Conservation (phyloP, 768 basidiomycete genomes). For the Omphalotus guepiniiformis region DNA sequence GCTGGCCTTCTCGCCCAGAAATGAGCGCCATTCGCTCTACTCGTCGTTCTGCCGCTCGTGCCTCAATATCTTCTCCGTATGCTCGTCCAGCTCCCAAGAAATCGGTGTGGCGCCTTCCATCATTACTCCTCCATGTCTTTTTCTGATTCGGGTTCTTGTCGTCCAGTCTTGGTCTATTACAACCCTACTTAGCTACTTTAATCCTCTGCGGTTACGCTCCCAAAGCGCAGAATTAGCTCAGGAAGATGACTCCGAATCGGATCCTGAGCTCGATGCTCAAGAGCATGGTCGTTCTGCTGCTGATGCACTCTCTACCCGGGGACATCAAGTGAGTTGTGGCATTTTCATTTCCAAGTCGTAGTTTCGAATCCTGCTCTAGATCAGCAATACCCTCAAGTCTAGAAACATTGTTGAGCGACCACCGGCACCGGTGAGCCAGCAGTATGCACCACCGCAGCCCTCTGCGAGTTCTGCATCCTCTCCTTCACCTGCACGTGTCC, state of each 20-base stretch:
- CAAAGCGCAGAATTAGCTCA: conserved; percentile 13
- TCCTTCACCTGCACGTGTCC: conserved; percentile 6
- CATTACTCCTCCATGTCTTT: conserved; percentile 2
- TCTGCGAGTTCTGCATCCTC: conserved; percentile 5
- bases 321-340: conserved; percentile 22
- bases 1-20: conserved; percentile 11
- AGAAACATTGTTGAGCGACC: no score
- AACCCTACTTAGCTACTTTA: conserved; percentile 45
- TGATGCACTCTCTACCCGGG: conserved; percentile 21
- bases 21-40: conserved; percentile 52
- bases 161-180: conserved; percentile 48
- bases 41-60: conserved; percentile 35
- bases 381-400: conserved; percentile 26
- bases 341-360: not conserved
- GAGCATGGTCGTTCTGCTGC: conserved; percentile 13
- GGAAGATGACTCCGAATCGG: conserved; percentile 19
- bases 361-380: conserved; percentile 45
- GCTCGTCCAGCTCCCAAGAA: conserved; percentile 40
- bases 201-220: conserved; percentile 37
- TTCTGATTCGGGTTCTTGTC: conserved; percentile 15
- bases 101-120: conserved; percentile 34
- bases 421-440: conserved; percentile 4
- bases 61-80: conserved; percentile 51
- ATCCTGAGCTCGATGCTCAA: conserved; percentile 2
- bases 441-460: not conserved